Evolutionary conservation across 1,284 basidiomycete species (phyloP), one percentile per base, ranked within the genome.

Genomic region (Cryptococcus sp.): DNA sequence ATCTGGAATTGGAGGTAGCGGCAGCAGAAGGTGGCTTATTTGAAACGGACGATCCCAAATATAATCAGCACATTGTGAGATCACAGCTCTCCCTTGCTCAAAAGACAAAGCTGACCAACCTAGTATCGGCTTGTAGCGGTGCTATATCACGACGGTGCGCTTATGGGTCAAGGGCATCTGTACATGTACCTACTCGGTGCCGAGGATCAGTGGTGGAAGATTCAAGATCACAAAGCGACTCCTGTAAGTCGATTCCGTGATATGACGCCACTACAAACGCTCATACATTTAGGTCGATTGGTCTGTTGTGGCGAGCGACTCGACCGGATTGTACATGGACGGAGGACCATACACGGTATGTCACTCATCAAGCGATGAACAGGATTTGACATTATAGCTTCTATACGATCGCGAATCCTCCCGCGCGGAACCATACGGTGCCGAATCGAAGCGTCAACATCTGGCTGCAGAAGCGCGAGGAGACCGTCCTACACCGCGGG

Each of bases 291-390:
- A 67, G 66, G 56, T 65, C 11, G 54, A 62, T 7, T 73, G 60
- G 57, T 56, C 60, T 34, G 46, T 45, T 1, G 63, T 73, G 11
- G 49, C 47, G 16, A 46, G 16, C 3, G 71, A 73, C 55, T 56
- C 52, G 42, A 70, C 66, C 0, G 71, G 71, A 2, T 50, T 67
- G 47, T 72, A 60, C 49, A 70, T 71, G 55, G 70, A 72, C 32
- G 71, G 69, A 9, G 71, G 71, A 3, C 64, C 70, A 4, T 72
- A 70, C 48, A 43, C 63, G n/a, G 55, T 67, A 54, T 46, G 57
- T 49, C 52, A 34, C 36, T 50, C 42, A 2, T 41, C 34, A 36
- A 36, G n/a, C n/a, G n/a, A n/a, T n/a, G n/a, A n/a, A n/a, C n/a
- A n/a, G n/a, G n/a, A n/a, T n/a, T n/a, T n/a, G n/a, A n/a, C n/a